A percentile compares a stretch with the other conserved stretches of the same genome.
Evolutionary conservation across 306 rosid genomes (phyloP).

Genomic region (Cucumis cinereus): DNA sequence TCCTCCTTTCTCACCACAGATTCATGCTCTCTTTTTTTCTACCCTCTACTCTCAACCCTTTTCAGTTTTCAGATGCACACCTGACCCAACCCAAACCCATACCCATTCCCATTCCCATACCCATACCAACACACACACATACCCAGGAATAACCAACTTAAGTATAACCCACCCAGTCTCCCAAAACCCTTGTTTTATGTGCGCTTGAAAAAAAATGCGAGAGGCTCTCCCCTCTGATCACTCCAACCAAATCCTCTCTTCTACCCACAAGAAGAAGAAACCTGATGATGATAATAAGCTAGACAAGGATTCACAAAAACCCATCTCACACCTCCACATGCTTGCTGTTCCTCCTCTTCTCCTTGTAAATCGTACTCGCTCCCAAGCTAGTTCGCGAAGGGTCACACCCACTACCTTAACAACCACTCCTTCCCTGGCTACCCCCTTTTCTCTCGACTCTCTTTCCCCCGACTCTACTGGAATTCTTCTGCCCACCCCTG

Average conservation of each 20-base stretch:
- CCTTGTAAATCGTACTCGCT: conserved; percentile 32
- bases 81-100: no score
- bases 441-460: not conserved
- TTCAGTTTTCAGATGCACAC: no score
- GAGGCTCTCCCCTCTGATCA: conserved; percentile 30
- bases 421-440: not conserved
- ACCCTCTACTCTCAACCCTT: no score
- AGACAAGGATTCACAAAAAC: conserved; percentile 9
- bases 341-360: conserved; percentile 19
- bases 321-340: conserved; percentile 7
- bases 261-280: conserved; percentile 34
- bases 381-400: conserved; percentile 48
- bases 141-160: no score
- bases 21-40: no score
- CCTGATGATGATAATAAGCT: conserved; percentile 26
- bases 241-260: conserved; percentile 15
- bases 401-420: conserved; percentile 48
- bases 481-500: not conserved
- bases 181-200: no score
- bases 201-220: conserved; percentile 64
- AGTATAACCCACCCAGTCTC: no score
- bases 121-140: no score
- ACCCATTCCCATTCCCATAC: no score
- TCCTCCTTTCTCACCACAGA: no score
- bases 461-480: not conserved